A percentile compares a stretch with the other conserved stretches of the same genome.
These are phyloP conservation scores for Leucosporidium creatinivorum DNA, from an alignment of 768 basidiomycete species.

Conservation along the genomic window DNA sequence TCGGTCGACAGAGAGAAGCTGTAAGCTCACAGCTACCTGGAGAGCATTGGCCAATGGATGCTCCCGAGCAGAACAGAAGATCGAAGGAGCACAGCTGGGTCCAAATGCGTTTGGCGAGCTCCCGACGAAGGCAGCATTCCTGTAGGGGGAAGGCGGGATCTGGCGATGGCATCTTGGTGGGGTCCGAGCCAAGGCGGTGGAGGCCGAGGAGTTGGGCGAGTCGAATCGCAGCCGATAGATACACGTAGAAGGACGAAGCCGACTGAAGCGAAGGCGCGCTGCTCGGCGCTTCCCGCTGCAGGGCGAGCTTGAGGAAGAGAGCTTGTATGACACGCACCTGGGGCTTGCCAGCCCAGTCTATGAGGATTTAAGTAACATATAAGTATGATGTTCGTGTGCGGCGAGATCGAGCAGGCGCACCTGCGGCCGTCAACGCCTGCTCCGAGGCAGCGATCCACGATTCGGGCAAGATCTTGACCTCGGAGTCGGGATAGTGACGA, in stretches of 20 bases:
- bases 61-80: neutral
- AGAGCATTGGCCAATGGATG: neutral
- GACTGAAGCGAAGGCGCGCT: constrained; percentile 2
- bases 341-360: constrained; percentile 8
- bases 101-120: constrained; percentile 15
- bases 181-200: constrained; percentile 26
- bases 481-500: constrained; percentile 5
- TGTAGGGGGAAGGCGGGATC: constrained; percentile 18
- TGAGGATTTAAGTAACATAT: too few species aligned
- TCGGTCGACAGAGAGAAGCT: neutral
- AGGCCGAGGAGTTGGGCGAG: constrained; percentile 21
- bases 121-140: neutral
- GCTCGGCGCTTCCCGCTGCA: neutral
- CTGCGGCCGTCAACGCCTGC: neutral
- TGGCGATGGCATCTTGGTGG: constrained; percentile 11
- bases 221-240: constrained; percentile 10
- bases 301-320: neutral
- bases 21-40: neutral
- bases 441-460: neutral
- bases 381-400: too few species aligned
- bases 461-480: neutral
- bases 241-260: constrained; percentile 15
- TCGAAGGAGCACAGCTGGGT: neutral
- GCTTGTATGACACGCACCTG: constrained; percentile 14
- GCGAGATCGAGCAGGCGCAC: neutral